Conservation (phyloP, 148 eudicot species). For the Dysphania ambrosioides region DNA sequence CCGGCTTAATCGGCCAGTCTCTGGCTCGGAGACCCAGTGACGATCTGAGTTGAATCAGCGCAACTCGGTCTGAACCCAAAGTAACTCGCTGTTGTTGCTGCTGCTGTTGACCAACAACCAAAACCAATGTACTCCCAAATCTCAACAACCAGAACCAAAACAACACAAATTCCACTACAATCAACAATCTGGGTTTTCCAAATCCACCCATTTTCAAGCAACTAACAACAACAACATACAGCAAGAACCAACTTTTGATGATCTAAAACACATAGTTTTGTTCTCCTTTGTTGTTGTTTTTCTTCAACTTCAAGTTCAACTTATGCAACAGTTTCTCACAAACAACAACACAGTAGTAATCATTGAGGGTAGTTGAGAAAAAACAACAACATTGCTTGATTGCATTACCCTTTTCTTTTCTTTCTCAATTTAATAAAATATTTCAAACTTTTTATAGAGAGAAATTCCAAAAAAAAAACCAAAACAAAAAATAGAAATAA, state of each 20-base stretch:
- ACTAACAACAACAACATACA: conserved; percentile 16
- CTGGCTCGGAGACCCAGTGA: conserved; percentile 62
- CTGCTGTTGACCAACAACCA: conserved; percentile 41
- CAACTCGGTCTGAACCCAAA: conserved; percentile 31
- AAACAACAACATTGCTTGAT: conserved; percentile 19
- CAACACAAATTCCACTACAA: conserved; percentile 22
- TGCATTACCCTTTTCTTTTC: no score
- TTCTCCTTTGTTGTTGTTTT: conserved; percentile 14
- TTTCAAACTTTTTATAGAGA: conserved; percentile 11
- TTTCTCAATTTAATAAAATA: no score
- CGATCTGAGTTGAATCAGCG: conserved; percentile 75
- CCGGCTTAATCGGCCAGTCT: conserved; percentile 80
- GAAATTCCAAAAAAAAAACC: neutral
- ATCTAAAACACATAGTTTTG: conserved; percentile 32
- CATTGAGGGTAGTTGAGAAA: no score
- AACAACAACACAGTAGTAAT: no score
- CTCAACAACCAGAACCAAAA: conserved; percentile 28
- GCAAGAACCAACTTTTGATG: conserved; percentile 11
- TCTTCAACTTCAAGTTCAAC: neutral
- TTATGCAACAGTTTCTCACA: conserved; percentile 22
- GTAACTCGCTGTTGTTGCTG: conserved; percentile 22
- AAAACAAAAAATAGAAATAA: no score
- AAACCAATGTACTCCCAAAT: conserved; percentile 40
- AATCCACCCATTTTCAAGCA: conserved; percentile 24
- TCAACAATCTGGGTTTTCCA: conserved; percentile 17